A percentile compares a stretch with the other conserved stretches of the same genome.
These are phyloP conservation scores for Neurospora sp. DNA, from an alignment of 495 filamentous ascomycete genomes.

Conservation along the genomic window DNA sequence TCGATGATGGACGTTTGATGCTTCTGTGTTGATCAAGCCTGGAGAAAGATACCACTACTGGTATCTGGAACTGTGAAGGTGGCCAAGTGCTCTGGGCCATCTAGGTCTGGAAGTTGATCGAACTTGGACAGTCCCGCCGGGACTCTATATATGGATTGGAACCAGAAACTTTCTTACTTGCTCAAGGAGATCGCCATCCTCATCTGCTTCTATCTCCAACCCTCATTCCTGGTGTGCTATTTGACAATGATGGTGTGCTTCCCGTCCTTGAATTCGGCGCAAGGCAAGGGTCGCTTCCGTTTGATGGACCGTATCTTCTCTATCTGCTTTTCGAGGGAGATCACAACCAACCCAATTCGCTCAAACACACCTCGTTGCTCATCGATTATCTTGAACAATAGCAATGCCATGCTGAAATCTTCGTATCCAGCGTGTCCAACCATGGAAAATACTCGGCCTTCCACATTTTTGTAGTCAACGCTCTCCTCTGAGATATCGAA, in stretches of 20 bases:
- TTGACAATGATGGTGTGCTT: background rate
- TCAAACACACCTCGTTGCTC: background rate
- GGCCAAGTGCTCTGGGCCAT: background rate
- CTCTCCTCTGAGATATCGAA: background rate
- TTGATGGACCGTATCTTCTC: background rate
- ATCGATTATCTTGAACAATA: background rate
- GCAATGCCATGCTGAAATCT: fast-evolving
- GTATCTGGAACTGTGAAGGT: background rate
- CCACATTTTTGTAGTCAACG: background rate
- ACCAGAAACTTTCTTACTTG: background rate
- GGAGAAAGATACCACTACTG: background rate
- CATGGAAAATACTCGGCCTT: background rate
- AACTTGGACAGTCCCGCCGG: background rate
- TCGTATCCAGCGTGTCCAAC: background rate
- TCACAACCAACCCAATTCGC: background rate
- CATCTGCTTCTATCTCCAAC: background rate
- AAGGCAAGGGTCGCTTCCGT: background rate
- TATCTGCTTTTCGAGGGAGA: background rate
- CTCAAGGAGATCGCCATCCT: background rate
- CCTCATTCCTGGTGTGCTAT: background rate
- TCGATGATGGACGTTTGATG: background rate
- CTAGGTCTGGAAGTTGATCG: background rate
- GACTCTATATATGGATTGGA: background rate
- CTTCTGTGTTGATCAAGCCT: background rate
- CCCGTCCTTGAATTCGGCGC: background rate